Base-by-base conservation (phyloP, 2,329 filamentous ascomycete genomes). In the Stagonosporopsis rhizophila region DNA sequence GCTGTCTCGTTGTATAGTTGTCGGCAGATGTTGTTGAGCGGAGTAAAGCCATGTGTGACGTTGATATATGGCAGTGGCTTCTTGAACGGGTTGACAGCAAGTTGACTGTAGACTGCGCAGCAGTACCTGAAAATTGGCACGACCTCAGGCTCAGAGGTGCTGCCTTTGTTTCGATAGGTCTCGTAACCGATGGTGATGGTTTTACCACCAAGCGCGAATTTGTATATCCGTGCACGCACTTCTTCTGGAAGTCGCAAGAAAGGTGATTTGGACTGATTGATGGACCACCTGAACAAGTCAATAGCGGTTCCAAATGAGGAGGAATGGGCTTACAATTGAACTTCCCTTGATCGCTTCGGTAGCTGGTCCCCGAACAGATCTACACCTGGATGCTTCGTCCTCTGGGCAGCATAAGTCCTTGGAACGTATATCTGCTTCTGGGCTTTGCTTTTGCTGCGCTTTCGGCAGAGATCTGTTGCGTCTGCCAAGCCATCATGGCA, bases 1-100 rank as follows among this genome's bases (percentile, higher is more conserved):
- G 65, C 63, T 4, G 71, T 73, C 56, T 74, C 71, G 20, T 61
- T 20, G 34, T 72, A 70, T 14, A 73, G 45, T 40, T 73, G 71
- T 9, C 70, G 67, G 45, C 69, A 71, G 8, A 73, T 59, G 14
- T 48, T 45, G 40, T 64, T 72, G 2, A 74, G 57, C 3, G 65
- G 50, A 4, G 64, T 70, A 39, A 67, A 66, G 3, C 49, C 47
- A 1, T 17, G 53, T 0, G 52, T 27, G 1, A 44, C 37, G 27
- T 58, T 57, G 19, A 66, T 19, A n/a, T 45, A 55, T 0, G 50
- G 27, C 1, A 50, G 35, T 7, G 42, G 52, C 17, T 48, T 48
- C 1, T 45, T 34, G 27, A 37, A 39, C 11, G 56, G 67, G 2
- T 68, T 65, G 37, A 66, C 62, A 11, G 40, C 47, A 3, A 6